Evolutionary conservation across 2,329 filamentous ascomycete species (phyloP).

Genomic region (Phialophora verrucosa): DNA sequence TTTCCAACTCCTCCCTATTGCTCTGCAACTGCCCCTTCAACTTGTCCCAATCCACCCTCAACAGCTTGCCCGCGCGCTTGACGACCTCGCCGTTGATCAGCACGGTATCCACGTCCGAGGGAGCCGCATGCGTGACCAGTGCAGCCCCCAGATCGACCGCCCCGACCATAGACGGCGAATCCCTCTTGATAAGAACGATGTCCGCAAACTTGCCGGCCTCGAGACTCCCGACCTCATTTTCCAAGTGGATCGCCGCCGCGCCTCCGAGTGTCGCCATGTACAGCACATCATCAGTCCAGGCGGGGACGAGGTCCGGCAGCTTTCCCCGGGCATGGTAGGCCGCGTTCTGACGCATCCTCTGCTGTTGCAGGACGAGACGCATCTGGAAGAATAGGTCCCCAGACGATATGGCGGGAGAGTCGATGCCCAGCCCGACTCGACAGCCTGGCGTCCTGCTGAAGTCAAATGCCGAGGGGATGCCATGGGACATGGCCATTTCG

Average conservation of each 20-base stretch:
- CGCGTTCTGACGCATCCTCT: slow-evolving; percentile 42
- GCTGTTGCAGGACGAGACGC: slow-evolving; percentile 41
- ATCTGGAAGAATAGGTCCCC: slow-evolving; percentile 41
- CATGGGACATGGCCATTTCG: slow-evolving; percentile 57
- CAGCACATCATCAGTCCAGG: slow-evolving; percentile 52
- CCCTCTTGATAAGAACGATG: slow-evolving; percentile 45
- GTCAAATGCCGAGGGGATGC: slow-evolving; percentile 42
- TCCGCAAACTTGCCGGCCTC: slow-evolving; percentile 56
- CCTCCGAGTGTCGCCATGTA: slow-evolving; percentile 57
- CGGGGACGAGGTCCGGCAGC: slow-evolving; percentile 40
- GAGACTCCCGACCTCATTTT: slow-evolving; percentile 52
- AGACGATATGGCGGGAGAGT: slow-evolving; percentile 43
- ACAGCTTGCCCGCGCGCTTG: slow-evolving; percentile 43
- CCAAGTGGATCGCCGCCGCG: slow-evolving; percentile 52
- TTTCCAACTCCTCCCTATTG: slow-evolving; percentile 26
- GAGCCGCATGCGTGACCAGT: slow-evolving; percentile 50
- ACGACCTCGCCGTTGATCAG: slow-evolving; percentile 52
- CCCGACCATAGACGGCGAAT: slow-evolving; percentile 51
- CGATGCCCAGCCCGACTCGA: slow-evolving; percentile 41
- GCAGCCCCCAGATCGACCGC: slow-evolving; percentile 51
- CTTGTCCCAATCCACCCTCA: slow-evolving; percentile 24
- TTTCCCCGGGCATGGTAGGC: slow-evolving; percentile 39
- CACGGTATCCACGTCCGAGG: slow-evolving; percentile 51
- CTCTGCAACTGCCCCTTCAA: not conserved
- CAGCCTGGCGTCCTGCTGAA: slow-evolving; percentile 40